phyloP scores from a whole-genome alignment of 441 rosid genomes.

The Pelargonium exstipulatum region DNA sequence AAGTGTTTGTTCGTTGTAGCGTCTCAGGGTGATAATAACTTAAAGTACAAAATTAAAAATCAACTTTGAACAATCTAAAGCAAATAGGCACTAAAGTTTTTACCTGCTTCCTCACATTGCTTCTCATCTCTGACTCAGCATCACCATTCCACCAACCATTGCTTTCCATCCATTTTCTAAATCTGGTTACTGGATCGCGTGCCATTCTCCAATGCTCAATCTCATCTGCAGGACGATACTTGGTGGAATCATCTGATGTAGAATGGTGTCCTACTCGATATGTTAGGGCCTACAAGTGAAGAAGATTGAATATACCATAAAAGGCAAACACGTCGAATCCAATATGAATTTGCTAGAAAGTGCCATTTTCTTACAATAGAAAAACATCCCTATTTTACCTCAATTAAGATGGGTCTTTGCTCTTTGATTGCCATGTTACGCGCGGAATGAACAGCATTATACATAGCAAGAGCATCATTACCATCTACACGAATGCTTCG shows the following conservation, averaged over 20 bases:
- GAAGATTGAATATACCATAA: neutral
- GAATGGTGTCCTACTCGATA: conserved; percentile 79
- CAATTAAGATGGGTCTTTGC: conserved; percentile 58
- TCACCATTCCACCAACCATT: conserved; percentile 70
- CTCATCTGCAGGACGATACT: conserved; percentile 49
- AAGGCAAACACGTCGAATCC: neutral
- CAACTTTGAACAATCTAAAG: neutral
- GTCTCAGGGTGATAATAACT: no score
- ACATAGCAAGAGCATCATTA: conserved; percentile 70
- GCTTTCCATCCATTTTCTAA: conserved; percentile 51
- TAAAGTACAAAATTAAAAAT: neutral
- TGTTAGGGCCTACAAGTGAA: conserved; percentile 41
- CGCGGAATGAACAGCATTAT: conserved; percentile 46
- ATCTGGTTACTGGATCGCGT: conserved; percentile 56
- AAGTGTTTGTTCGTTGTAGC: no score
- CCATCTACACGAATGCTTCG: conserved; percentile 74
- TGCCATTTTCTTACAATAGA: neutral
- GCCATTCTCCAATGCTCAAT: conserved; percentile 58
- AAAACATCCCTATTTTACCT: conserved; percentile 33
- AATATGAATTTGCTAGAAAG: no score
- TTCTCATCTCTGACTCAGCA: conserved; percentile 49
- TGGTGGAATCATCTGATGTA: conserved; percentile 77
- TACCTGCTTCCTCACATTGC: conserved; percentile 47
- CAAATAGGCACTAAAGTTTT: neutral
- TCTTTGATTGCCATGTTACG: conserved; percentile 53